These are phyloP conservation scores for Kuraishia borneana DNA, from an alignment of 805 yeast genomes.

Conservation along the genomic window DNA sequence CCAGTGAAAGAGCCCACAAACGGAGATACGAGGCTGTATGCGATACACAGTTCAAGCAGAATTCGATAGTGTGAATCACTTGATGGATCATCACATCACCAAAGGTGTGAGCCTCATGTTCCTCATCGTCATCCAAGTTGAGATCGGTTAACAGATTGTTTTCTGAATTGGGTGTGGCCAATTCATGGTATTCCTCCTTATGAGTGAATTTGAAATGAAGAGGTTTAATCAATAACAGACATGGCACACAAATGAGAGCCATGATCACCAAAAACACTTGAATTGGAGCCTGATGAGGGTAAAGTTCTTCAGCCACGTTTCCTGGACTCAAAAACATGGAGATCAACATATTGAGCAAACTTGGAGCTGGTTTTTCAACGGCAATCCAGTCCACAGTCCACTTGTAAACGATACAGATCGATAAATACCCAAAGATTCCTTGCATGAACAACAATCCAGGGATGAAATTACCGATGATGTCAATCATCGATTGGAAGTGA, in stretches of 20 bases:
- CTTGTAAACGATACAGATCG: slow-evolving; percentile 58
- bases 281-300: slow-evolving; percentile 51
- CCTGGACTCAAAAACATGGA: slow-evolving; percentile 73
- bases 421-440: slow-evolving; percentile 61
- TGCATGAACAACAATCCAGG: slow-evolving; percentile 72
- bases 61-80: slow-evolving; percentile 72
- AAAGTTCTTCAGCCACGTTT: slow-evolving; percentile 49
- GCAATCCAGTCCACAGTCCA: slow-evolving; percentile 67
- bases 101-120: slow-evolving; percentile 32
- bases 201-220: slow-evolving; percentile 36
- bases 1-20: slow-evolving; percentile 70
- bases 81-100: slow-evolving; percentile 72
- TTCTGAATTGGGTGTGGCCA: slow-evolving; percentile 20
- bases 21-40: slow-evolving; percentile 73
- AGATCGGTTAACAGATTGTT: slow-evolving; percentile 9
- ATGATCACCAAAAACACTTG: slow-evolving; percentile 46
- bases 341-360: slow-evolving; percentile 63
- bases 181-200: slow-evolving; percentile 34
- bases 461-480: slow-evolving; percentile 60
- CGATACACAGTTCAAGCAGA: slow-evolving; percentile 68
- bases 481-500: slow-evolving; percentile 47
- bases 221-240: slow-evolving; percentile 61
- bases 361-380: slow-evolving; percentile 55
- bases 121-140: slow-evolving; percentile 20
- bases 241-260: slow-evolving; percentile 66